Percentiles rank a stretch among this genome's conserved stretches.
Conservation (phyloP, 495 filamentous ascomycete species). For the Talaromyces liani region DNA sequence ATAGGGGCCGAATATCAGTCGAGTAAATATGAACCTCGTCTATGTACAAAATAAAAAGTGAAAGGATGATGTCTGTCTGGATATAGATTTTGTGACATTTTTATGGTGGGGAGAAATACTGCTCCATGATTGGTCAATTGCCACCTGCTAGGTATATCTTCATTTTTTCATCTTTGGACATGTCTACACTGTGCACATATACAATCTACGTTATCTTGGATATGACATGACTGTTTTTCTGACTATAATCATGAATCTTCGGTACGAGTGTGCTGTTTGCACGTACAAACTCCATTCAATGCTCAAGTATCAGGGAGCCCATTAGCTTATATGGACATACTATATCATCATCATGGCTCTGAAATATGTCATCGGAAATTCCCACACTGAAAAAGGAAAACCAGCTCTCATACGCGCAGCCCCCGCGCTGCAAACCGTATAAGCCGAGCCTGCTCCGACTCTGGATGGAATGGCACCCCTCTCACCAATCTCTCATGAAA, state of each 20-base stretch:
- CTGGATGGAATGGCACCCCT: not conserved
- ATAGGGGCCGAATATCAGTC: too few species aligned
- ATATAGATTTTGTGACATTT: constrained; percentile 2
- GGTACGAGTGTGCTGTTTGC: not conserved
- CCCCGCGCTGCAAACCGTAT: not conserved
- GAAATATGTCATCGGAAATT: not conserved
- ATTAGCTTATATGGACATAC: too few species aligned
- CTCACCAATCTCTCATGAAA: not conserved
- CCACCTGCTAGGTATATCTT: not conserved
- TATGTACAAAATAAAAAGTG: not conserved
- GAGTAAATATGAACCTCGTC: not conserved
- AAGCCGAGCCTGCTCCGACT: not conserved
- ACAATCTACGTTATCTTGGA: not conserved
- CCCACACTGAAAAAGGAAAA: not conserved
- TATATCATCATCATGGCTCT: not conserved
- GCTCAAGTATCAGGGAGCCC: not conserved
- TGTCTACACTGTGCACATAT: not conserved
- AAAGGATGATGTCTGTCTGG: not conserved
- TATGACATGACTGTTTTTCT: too few species aligned
- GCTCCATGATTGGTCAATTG: not conserved
- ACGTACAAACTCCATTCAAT: not conserved
- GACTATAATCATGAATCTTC: too few species aligned
- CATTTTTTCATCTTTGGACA: not conserved
- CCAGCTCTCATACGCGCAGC: not conserved
- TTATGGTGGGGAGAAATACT: not conserved